These are phyloP conservation scores for Jatropha multifida DNA, from an alignment of 441 rosid genomes.

Conservation along the genomic window DNA sequence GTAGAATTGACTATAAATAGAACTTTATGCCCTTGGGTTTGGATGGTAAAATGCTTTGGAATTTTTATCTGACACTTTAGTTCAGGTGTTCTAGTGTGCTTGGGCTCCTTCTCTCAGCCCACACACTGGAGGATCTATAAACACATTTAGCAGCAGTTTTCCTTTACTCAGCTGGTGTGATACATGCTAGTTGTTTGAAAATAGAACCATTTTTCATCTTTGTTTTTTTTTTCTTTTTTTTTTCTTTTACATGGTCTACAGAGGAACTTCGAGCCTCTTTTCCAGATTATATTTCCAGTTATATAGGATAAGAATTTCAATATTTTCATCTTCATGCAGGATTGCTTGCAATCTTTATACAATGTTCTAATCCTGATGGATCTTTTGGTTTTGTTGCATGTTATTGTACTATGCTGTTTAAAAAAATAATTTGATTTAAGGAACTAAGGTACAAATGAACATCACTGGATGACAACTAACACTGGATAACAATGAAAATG, in stretches of 20 bases:
- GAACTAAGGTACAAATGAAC: neutral
- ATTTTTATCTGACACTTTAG: neutral
- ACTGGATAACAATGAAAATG: neutral
- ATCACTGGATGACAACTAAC: neutral
- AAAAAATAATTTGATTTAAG: neutral
- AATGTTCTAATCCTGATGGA: neutral
- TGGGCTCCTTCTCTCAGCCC: neutral
- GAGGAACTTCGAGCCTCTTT: neutral
- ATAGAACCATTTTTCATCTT: neutral
- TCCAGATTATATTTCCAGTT: neutral
- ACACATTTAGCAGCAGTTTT: neutral
- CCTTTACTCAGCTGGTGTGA: neutral
- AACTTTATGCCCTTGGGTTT: neutral
- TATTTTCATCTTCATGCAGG: neutral
- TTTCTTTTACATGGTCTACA: neutral
- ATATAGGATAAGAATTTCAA: conserved; percentile 2
- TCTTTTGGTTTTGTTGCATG: neutral
- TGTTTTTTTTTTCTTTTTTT: neutral
- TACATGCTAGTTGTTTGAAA: neutral
- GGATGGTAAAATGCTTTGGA: neutral
- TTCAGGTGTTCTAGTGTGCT: neutral
- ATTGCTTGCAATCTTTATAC: neutral
- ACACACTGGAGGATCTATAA: neutral
- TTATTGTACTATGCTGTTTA: neutral
- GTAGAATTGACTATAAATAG: neutral